A percentile compares a stretch with the other conserved stretches of the same genome.
Evolutionary conservation across 495 filamentous ascomycete genomes (phyloP).

Genomic region (Chaetomium fimeti): DNA sequence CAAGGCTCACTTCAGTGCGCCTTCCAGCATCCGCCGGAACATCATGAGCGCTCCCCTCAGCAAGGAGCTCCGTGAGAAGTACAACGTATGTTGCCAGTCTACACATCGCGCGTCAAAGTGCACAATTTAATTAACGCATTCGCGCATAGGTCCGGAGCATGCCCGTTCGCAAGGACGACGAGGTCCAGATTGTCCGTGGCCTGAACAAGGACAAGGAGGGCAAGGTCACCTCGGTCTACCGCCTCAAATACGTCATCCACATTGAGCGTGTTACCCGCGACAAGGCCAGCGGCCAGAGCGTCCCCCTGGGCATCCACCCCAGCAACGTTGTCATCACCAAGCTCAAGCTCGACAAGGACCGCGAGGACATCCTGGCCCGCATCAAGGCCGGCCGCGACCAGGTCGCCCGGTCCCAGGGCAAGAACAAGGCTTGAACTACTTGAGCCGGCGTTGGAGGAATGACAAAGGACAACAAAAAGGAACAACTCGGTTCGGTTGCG

Average conservation of each 20-base stretch:
- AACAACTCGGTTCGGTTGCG: conserved; percentile 20
- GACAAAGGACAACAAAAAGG: conserved; percentile 21
- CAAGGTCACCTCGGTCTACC: conserved; percentile 94
- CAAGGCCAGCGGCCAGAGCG: conserved; percentile 89
- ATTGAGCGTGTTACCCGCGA: conserved; percentile 89
- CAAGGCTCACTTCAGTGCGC: conserved; percentile 93
- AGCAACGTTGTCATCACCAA: conserved; percentile 96
- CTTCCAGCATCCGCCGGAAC: conserved; percentile 83
- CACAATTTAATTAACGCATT: not conserved
- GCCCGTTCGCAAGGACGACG: conserved; percentile 97
- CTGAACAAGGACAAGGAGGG: conserved; percentile 92
- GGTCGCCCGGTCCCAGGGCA: conserved; percentile 54
- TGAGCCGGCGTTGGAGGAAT: conserved; percentile 8
- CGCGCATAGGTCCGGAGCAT: conserved; percentile 79
- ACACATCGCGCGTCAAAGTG: not conserved
- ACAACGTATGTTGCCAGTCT: conserved; percentile 65
- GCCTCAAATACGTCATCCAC: conserved; percentile 93
- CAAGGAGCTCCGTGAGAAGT: conserved; percentile 94
- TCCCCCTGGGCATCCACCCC: conserved; percentile 83
- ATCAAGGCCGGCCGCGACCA: conserved; percentile 73
- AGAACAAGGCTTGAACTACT: conserved; percentile 30
- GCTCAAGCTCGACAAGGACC: conserved; percentile 97
- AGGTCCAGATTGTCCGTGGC: conserved; percentile 85
- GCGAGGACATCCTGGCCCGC: conserved; percentile 88
- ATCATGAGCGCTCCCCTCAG: conserved; percentile 92